These are phyloP conservation scores for Curvularia sp. DNA, from an alignment of 2,329 filamentous ascomycete genomes.

Conservation along the genomic window DNA sequence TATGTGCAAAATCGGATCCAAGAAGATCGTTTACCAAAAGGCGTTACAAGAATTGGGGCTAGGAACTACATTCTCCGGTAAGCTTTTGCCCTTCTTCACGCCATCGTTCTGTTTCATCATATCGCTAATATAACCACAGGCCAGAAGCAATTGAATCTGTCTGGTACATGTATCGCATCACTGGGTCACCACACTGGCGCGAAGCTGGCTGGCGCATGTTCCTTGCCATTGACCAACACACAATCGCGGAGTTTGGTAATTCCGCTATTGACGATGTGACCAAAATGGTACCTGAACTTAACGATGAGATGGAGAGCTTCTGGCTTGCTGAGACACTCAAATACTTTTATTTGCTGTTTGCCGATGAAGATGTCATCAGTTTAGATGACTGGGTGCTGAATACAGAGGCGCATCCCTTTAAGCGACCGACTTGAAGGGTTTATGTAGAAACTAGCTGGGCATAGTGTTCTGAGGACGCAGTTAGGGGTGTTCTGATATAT, in stretches of 20 bases:
- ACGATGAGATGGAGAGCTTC: conserved; percentile 77
- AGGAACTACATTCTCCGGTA: conserved; percentile 68
- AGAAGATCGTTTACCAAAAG: conserved; percentile 59
- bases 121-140: conserved; percentile 25
- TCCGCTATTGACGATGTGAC: conserved; percentile 73
- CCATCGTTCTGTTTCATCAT: background rate
- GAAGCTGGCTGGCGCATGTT: conserved; percentile 80
- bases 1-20: conserved; percentile 49
- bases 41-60: conserved; percentile 64
- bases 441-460: background rate
- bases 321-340: conserved; percentile 75
- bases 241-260: conserved; percentile 68
- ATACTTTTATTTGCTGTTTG: conserved; percentile 71
- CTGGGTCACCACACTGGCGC: conserved; percentile 69
- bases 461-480: no score
- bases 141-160: conserved; percentile 84
- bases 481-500: no score
- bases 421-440: conserved; percentile 28
- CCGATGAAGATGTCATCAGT: conserved; percentile 64
- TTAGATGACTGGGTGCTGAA: conserved; percentile 71
- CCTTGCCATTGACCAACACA: conserved; percentile 66
- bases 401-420: conserved; percentile 57
- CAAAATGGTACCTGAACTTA: conserved; percentile 51
- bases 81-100: conserved; percentile 9
- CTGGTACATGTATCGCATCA: conserved; percentile 78